phyloP scores from a whole-genome alignment of 1,139 yeast genomes.

The Candida glucosophila region DNA sequence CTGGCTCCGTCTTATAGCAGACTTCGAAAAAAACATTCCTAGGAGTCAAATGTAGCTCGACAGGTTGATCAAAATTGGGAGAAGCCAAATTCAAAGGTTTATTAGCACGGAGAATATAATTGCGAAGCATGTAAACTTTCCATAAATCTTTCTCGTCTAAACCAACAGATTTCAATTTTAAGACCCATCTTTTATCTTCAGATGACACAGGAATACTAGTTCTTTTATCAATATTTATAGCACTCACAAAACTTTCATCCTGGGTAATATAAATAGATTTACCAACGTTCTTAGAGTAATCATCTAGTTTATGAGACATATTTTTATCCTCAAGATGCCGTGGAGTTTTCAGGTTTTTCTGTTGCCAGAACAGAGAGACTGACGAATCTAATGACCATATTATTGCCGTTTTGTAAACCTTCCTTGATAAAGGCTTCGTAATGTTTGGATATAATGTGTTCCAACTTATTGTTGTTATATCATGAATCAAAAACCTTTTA shows the following conservation, averaged over 20 bases:
- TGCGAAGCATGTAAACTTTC: conserved; percentile 68
- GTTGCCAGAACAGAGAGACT: conserved; percentile 69
- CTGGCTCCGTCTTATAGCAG: conserved; percentile 37
- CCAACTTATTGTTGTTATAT: conserved; percentile 61
- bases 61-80: conserved; percentile 3
- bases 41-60: conserved; percentile 26
- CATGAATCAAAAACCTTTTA: conserved; percentile 70
- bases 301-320: conserved; percentile 9
- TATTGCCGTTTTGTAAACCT: conserved; percentile 56
- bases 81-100: not conserved
- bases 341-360: conserved; percentile 8
- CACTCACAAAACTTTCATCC: conserved; percentile 1
- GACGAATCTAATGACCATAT: conserved; percentile 65
- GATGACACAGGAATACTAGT: conserved; percentile 29
- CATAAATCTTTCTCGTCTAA: conserved; percentile 66
- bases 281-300: conserved; percentile 28
- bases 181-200: conserved; percentile 73
- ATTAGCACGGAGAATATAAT: conserved; percentile 51
- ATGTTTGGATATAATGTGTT: conserved; percentile 55
- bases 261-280: conserved; percentile 31
- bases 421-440: conserved; percentile 57
- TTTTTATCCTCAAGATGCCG: conserved; percentile 6
- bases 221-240: not conserved
- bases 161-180: conserved; percentile 62
- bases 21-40: conserved; percentile 63